Evolutionary conservation across 352 stramenopile genomes (phyloP).

Genomic region (Detonula confervacea): DNA sequence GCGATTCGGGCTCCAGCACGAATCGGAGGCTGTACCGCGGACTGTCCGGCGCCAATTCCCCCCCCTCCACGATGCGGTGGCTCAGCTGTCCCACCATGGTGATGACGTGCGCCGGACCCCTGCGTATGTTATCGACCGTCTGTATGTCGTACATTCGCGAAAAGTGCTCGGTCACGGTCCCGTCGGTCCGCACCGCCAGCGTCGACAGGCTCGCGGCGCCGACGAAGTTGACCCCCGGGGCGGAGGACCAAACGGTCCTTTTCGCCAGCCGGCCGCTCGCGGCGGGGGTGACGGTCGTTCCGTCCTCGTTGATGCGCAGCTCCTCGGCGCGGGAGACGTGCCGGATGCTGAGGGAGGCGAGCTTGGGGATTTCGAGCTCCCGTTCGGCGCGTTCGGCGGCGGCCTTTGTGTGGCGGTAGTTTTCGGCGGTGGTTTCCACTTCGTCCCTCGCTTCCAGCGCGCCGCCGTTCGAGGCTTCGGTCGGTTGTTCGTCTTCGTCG

Average conservation of each 20-base stretch:
- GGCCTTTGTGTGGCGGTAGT: not conserved
- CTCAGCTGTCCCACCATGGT: constrained; percentile 40
- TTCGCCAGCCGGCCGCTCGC: too few species aligned
- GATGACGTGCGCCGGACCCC: constrained; percentile 13
- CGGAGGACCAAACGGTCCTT: constrained; percentile 38
- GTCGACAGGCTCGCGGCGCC: constrained; percentile 22
- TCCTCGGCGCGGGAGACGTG: not conserved
- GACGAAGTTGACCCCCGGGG: constrained; percentile 54
- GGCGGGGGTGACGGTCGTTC: not conserved
- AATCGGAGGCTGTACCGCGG: constrained; percentile 41
- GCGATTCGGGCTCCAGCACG: not conserved
- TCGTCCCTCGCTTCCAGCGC: constrained; percentile 4
- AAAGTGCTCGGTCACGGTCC: constrained; percentile 23
- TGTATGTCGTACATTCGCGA: constrained; percentile 41
- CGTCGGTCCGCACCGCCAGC: constrained; percentile 12
- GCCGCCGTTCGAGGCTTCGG: too few species aligned
- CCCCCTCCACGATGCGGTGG: constrained; percentile 22
- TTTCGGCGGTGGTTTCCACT: not conserved
- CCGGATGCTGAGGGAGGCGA: constrained; percentile 13
- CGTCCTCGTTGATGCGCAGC: not conserved
- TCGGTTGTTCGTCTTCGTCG: too few species aligned
- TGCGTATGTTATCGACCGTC: constrained; percentile 46
- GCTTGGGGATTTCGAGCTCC: constrained; percentile 17
- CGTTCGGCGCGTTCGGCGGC: not conserved
- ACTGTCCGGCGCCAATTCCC: constrained; percentile 16